Evolutionary conservation across 306 rosid species (phyloP).

Genomic region (Ormosia emarginata): DNA sequence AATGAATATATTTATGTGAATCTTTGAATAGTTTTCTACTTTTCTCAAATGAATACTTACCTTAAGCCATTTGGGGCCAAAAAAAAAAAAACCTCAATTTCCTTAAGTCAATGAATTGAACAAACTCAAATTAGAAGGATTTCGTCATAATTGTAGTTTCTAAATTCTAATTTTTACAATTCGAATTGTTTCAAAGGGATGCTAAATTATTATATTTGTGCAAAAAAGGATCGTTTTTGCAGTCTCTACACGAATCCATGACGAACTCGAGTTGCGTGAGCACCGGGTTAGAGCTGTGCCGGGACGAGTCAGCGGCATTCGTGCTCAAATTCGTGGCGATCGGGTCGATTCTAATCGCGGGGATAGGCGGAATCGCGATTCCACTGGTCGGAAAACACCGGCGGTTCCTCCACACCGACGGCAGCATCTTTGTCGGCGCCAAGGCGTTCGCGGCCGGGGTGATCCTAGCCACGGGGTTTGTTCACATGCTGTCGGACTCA

Average conservation of each 20-base stretch:
- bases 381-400: conserved; percentile 55
- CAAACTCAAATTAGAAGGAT: too few species aligned
- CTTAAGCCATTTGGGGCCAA: too few species aligned
- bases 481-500: conserved; percentile 66
- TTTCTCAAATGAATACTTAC: too few species aligned
- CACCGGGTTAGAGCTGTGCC: conserved; percentile 43
- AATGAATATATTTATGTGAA: conserved; percentile 6
- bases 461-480: conserved; percentile 79
- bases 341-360: conserved; percentile 61
- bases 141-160: neutral
- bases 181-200: neutral
- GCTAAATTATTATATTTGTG: neutral
- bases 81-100: too few species aligned
- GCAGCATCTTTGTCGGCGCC: conserved; percentile 46
- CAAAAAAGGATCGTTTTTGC: conserved; percentile 37
- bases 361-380: conserved; percentile 58
- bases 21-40: too few species aligned
- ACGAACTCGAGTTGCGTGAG: conserved; percentile 39
- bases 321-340: conserved; percentile 64
- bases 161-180: neutral
- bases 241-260: conserved; percentile 35
- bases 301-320: conserved; percentile 61
- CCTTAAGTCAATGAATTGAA: too few species aligned
- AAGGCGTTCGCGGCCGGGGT: conserved; percentile 97
- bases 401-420: conserved; percentile 47